A percentile compares a stretch with the other conserved stretches of the same genome.
These are phyloP conservation scores for Salmacisia buchloeana DNA, from an alignment of 1,284 basidiomycete species.

Conservation along the genomic window DNA sequence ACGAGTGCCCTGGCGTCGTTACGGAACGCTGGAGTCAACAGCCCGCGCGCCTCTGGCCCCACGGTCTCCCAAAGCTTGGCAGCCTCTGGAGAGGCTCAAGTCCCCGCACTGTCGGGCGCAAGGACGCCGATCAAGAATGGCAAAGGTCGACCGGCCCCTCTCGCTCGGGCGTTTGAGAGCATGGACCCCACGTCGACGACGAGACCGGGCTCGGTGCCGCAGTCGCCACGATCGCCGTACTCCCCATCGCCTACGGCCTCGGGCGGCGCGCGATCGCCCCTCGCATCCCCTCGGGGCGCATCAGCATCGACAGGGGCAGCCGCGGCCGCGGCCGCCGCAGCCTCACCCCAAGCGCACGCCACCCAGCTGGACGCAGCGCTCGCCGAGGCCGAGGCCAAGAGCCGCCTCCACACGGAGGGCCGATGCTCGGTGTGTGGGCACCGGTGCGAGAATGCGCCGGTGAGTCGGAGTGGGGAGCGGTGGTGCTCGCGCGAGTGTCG, in stretches of 20 bases:
- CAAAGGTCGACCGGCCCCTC: background rate
- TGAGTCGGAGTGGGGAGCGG: background rate
- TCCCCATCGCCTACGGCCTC: background rate
- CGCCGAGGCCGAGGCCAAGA: background rate
- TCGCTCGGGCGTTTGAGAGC: background rate
- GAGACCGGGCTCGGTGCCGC: background rate
- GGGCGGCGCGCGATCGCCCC: background rate
- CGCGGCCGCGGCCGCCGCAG: too few species aligned
- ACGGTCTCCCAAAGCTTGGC: background rate
- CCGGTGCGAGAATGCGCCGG: background rate
- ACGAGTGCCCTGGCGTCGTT: background rate
- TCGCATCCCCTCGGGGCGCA: background rate
- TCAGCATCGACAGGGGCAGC: background rate
- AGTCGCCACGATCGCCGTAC: background rate
- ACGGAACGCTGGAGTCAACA: too few species aligned
- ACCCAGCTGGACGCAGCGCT: background rate
- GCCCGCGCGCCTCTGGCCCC: background rate
- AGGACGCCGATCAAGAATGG: too few species aligned
- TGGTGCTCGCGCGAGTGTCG: background rate
- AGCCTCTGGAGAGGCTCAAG: background rate
- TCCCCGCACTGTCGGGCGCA: background rate
- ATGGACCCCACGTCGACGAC: background rate
- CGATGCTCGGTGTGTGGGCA: background rate
- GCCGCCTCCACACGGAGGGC: background rate
- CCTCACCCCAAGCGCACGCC: too few species aligned